Evolutionary conservation across 78 protist genomes (phyloP).

Genomic region (Planoprotostelium fungivorum): DNA sequence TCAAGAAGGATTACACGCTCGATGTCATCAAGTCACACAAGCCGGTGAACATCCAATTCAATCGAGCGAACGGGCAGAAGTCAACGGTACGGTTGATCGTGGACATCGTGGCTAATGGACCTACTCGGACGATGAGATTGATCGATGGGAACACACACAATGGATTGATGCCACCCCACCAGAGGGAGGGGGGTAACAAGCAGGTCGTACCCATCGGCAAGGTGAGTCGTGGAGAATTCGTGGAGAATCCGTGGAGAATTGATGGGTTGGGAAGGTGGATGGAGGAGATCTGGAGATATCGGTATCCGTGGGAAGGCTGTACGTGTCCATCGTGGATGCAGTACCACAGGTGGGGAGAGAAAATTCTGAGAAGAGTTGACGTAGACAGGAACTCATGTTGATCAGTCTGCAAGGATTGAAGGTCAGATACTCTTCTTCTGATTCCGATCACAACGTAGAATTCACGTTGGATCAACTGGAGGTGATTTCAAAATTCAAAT

Average conservation of each 20-base stretch:
- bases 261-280: no score
- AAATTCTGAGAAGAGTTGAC: no score
- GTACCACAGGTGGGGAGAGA: no score
- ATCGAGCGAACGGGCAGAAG: background rate
- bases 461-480: background rate
- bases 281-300: background rate
- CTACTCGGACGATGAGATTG: background rate
- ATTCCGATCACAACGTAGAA: background rate
- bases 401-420: background rate
- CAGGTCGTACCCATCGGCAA: no score
- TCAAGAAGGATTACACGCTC: background rate
- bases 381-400: background rate
- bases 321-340: background rate
- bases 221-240: no score
- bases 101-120: background rate
- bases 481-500: no score
- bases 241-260: no score
- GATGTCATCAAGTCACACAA: background rate
- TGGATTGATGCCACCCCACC: background rate
- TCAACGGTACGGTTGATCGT: background rate
- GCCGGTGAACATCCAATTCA: background rate
- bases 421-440: background rate
- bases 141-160: background rate
- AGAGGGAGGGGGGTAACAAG: no score
- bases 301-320: background rate